phyloP scores from a whole-genome alignment of 805 yeast species.

The Candida orba region DNA sequence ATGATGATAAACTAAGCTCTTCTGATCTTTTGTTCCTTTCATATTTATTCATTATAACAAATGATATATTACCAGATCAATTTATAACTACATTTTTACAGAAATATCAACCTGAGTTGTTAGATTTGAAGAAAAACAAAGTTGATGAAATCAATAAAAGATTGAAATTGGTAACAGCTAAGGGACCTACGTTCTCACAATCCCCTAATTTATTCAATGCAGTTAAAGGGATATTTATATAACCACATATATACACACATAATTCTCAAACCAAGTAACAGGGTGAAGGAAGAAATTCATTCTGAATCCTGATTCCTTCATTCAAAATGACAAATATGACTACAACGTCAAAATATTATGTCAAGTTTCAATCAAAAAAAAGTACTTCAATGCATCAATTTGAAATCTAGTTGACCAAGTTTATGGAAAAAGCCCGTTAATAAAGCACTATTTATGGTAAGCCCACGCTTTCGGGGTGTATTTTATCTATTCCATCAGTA shows the following conservation, averaged over 20 bases:
- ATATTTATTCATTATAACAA: constrained; percentile 28
- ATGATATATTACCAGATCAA: constrained; percentile 31
- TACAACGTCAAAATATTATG: too few relatives aligned
- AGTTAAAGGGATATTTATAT: constrained; percentile 9
- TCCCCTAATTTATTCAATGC: constrained; percentile 20
- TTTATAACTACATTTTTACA: constrained; percentile 28
- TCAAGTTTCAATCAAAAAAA: too few relatives aligned
- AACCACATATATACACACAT: neutral
- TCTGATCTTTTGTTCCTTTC: constrained; percentile 32
- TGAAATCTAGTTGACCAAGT: neutral
- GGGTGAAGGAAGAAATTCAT: too few relatives aligned
- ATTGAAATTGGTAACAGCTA: constrained; percentile 9
- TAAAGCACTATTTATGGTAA: neutral
- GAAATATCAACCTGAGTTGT: constrained; percentile 21
- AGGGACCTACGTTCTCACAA: constrained; percentile 17
- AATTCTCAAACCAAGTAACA: too few relatives aligned
- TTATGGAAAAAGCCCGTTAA: too few relatives aligned
- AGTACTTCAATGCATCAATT: too few relatives aligned
- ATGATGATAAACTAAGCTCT: constrained; percentile 16
- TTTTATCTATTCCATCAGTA: constrained; percentile 17
- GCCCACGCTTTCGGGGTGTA: constrained; percentile 1
- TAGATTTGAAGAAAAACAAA: constrained; percentile 10
- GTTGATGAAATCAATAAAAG: constrained; percentile 7
- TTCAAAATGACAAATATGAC: too few relatives aligned
- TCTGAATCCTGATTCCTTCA: too few relatives aligned